Evolutionary conservation across 495 filamentous ascomycete species (phyloP), one percentile per base, ranked within the genome.

Genomic region (Aspergillus saccharolyticus): DNA sequence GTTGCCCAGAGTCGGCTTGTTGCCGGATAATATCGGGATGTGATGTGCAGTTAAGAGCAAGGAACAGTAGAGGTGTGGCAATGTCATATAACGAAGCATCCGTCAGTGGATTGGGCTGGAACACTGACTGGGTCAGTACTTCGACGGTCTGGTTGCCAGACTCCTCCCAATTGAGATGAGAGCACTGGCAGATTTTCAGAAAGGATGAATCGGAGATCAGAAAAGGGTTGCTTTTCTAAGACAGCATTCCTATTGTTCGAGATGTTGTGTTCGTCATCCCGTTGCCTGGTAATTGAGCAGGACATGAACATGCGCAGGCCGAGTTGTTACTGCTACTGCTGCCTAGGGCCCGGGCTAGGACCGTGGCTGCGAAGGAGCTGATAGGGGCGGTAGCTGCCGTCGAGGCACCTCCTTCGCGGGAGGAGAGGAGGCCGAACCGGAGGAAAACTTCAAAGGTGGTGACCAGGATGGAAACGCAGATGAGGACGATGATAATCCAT

Each of bases 401-500:
- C 1, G 59, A 55, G 4, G 59, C 25, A n/a, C 60, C 45, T 8
- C 63, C 64, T 52, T 74, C 64, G n/a, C 71, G 65, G 24, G 66
- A 66, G 39, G 73, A 76, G 44, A 97, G 72, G 18, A 98, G 87
- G 19, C 80, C 88, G 68, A 97, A 97, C 14, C 95, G 80, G 44
- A 98, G 75, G 52, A 87, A 83, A 17, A 97, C 93, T 74, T 98
- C 94, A 4, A 85, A 86, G 45, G 87, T 89, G 0, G 94, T 99
- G 18, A 99, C 90, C 42, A 88, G 71, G 64, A 99, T 97, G 64
- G 86, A 91, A 54, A 97, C 76, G 44, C 95, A 62, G 63, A 99
- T 99, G 10, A 99, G 80, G 30, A 95, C 78, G 63, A 99, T 99
- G 67, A 97, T 92, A 63, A 99, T 97, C 93, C 92, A 97, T 0